Evolutionary conservation across 345 rosid species (phyloP).

Genomic region (Cochlearia excelsa): DNA sequence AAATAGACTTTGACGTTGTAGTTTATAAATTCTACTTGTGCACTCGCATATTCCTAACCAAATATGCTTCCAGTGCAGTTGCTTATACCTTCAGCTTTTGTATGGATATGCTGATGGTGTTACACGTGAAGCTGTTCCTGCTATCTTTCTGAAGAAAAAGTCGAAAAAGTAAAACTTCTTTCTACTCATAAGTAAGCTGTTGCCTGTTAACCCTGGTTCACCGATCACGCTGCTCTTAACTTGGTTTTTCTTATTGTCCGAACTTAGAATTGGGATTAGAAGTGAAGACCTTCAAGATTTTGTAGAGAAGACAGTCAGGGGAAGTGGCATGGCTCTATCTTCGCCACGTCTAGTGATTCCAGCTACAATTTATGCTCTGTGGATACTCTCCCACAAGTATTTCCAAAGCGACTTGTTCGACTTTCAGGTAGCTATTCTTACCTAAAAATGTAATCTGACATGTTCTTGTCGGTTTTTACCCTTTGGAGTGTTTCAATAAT

Average conservation of each 20-base stretch:
- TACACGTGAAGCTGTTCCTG: slow-evolving; percentile 69
- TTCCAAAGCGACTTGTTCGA: slow-evolving; percentile 57
- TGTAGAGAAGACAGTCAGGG: slow-evolving; percentile 61
- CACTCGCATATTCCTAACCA: slow-evolving; percentile 31
- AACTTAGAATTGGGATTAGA: slow-evolving; percentile 73
- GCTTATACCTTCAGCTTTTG: slow-evolving; percentile 91
- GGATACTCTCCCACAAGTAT: slow-evolving; percentile 70
- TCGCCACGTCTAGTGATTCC: slow-evolving; percentile 90
- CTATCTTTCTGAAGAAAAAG: slow-evolving; percentile 65
- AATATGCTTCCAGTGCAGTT: slow-evolving; percentile 57
- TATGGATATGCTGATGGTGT: slow-evolving; percentile 64
- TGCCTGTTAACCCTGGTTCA: slow-evolving; percentile 6
- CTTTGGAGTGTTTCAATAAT: neutral
- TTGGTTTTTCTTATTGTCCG: slow-evolving; percentile 7
- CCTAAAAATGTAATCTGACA: neutral
- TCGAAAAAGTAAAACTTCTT: slow-evolving; percentile 49
- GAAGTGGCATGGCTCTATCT: slow-evolving; percentile 76
- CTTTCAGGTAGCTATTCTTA: slow-evolving; percentile 52
- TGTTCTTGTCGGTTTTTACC: too few relatives aligned
- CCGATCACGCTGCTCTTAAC: slow-evolving; percentile 10
- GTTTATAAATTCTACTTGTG: neutral
- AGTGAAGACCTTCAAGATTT: slow-evolving; percentile 68
- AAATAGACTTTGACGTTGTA: neutral
- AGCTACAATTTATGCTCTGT: slow-evolving; percentile 66
- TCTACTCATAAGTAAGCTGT: slow-evolving; percentile 14